Evolutionary conservation across 2,329 filamentous ascomycete genomes (phyloP), one percentile per base, ranked within the genome.

Genomic region (Fusarium guadeloupense): DNA sequence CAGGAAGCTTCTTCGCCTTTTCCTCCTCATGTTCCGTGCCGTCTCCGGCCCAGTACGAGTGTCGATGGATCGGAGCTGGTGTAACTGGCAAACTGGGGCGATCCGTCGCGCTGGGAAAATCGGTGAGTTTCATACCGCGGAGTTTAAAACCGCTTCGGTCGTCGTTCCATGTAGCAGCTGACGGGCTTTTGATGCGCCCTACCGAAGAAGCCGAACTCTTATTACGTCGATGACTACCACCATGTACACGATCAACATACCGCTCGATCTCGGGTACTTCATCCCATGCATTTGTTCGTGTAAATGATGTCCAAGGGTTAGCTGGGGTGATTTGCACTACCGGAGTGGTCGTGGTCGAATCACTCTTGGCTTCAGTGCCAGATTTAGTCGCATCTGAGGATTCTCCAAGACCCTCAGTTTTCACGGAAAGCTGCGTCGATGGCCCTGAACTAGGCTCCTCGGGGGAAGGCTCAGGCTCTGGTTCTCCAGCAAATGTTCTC

Each of bases 211-310:
- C 68, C 59, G 70, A 72, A 58, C 73, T 76, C 56, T 71, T 75
- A 20, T 60, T 67, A 39, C 79, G 77, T 43, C 76, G 78, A 70
- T 85, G 83, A 73, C 88, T 87, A 67, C 88, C 87, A 67, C 90
- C 87, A 68, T 90, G 87, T 51, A 96, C 80, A 47, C 86, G 83
- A 62, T 91, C 90, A 49, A 98, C 91, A 72, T 97, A 99, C 62
- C 86, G 85, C 69, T 92, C 88, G 68, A 99, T 99, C 64, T 92
- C 90, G 12, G 91, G 91, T 46, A 96, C 85, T 47, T 92, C 91
- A 70, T 99, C 95, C 95, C 95, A 99, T 14, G 92, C 93, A 75
- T 98, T 99, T 44, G 82, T 85, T 40, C 87, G 84, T n/a, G 86
- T 81, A 73, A 90, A 97, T 40, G 83, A 83, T 61, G 86, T 84